Percentiles rank a stretch among this genome's conserved stretches.
phyloP scores from a whole-genome alignment of 371 early-diverging fungal genomes.

The Batrachochytrium dendrobatidis region DNA sequence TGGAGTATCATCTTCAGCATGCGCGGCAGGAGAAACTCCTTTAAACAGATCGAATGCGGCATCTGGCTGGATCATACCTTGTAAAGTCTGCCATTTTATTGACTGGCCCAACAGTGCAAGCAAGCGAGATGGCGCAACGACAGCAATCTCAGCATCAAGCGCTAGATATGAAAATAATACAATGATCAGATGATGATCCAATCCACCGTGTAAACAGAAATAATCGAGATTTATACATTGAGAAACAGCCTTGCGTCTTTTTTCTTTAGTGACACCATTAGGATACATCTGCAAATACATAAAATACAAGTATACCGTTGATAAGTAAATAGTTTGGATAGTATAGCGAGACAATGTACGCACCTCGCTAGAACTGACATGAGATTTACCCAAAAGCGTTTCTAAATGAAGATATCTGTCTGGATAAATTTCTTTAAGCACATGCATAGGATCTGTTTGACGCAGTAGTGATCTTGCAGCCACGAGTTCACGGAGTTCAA shows the following conservation, averaged over 20 bases:
- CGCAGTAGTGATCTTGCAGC: constrained; percentile 80
- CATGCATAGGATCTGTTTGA: constrained; percentile 78
- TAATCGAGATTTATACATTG: constrained; percentile 38
- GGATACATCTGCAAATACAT: constrained; percentile 27
- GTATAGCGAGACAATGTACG: no score
- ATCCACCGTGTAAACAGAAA: neutral
- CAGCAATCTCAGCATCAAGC: constrained; percentile 61
- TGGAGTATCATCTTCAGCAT: constrained; percentile 62
- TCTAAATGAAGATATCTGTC: constrained; percentile 80
- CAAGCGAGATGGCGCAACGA: constrained; percentile 71
- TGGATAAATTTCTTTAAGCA: constrained; percentile 59
- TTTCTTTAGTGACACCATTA: constrained; percentile 47
- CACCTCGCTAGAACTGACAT: no score
- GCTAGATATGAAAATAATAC: constrained; percentile 16
- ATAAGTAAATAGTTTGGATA: no score
- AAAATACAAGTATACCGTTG: no score
- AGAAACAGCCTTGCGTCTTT: constrained; percentile 65
- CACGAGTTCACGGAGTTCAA: constrained; percentile 70
- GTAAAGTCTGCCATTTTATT: constrained; percentile 76
- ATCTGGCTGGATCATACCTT: constrained; percentile 64
- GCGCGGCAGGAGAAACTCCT: constrained; percentile 51
- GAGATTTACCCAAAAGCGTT: constrained; percentile 60
- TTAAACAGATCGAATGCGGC: constrained; percentile 67
- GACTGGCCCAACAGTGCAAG: constrained; percentile 75
- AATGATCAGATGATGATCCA: neutral